Base-by-base conservation (phyloP, 129 eudicot species). In the Mikania micrantha region DNA sequence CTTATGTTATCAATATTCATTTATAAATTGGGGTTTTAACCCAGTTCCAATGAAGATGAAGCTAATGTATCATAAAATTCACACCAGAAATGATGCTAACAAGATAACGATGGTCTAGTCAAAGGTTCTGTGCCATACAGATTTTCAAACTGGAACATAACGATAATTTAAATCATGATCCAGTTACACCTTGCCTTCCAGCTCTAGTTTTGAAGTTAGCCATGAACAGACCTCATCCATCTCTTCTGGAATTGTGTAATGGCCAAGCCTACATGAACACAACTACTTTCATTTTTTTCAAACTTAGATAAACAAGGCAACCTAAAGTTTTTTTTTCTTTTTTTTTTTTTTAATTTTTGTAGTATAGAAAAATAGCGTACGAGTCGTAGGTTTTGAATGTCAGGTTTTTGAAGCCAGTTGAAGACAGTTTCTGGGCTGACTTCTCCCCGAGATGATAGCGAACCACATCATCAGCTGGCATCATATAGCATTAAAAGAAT, bases 231-330 rank as follows among this genome's bases (percentile, higher is more conserved):
- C 78, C 58, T 86, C 95, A 0, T 89, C 90, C 85, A 86, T 84
- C 80, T 93, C 96, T 77, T 93, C 92, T 7, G 96, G 98, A 56
- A 77, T 85, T 16, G 98, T 93, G 72, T 93, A 79, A 74, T 93
- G 97, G 24, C 96, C 97, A 44, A 91, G 96, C 79, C 97, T 91
- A 79, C 69, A 69, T 19, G 31, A 41, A 38, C 44, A 70, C 3
- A 11, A 25, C 8, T 5, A 25, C 8, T 5, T 27, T 36, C 21
- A 5, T 31, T 24, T n/a, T 70, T 17, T 15, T 10, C 8, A 15
- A 35, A 17, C 12, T 64, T 19, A 38, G 13, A 73, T 39, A 63
- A 17, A 63, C n/a, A 35, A 36, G 7, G 7, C n/a, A 53, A 56
- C 13, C 28, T 3, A 72, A 17, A 27, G 1, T 21, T 52, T 24